Percentiles rank a stretch among this genome's conserved stretches.
These are phyloP conservation scores for Crotalaria pallida DNA, from an alignment of 306 rosid genomes.

Conservation along the genomic window DNA sequence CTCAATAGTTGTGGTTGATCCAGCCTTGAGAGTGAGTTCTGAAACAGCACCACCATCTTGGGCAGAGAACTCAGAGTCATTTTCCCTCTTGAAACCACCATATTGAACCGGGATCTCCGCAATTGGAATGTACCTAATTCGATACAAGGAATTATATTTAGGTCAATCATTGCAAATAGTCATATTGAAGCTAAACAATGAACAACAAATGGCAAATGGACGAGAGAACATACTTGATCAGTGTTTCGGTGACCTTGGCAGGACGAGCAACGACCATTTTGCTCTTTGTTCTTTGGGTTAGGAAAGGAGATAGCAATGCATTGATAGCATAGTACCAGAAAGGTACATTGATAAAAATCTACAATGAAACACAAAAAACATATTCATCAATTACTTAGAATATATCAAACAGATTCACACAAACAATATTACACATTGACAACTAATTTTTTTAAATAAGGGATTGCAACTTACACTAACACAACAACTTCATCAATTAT, in stretches of 20 bases:
- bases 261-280: slow-evolving; percentile 52
- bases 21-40: slow-evolving; percentile 39
- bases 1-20: slow-evolving; percentile 41
- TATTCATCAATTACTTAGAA: neutral
- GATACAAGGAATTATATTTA: neutral
- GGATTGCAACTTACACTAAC: slow-evolving; percentile 23
- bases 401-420: neutral
- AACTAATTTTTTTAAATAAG: neutral
- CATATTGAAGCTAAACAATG: neutral
- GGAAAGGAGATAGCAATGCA: slow-evolving; percentile 46
- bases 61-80: slow-evolving; percentile 33
- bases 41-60: slow-evolving; percentile 31
- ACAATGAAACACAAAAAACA: slow-evolving; percentile 10
- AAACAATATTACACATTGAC: neutral
- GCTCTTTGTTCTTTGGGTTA: slow-evolving; percentile 53
- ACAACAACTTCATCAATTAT: no score
- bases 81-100: slow-evolving; percentile 50
- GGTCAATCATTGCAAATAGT: neutral
- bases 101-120: slow-evolving; percentile 41
- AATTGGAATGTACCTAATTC: slow-evolving; percentile 41
- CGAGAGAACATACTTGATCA: slow-evolving; percentile 31
- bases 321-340: slow-evolving; percentile 53
- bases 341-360: slow-evolving; percentile 59
- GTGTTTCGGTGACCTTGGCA: slow-evolving; percentile 38
- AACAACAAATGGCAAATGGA: neutral